Percentiles rank a stretch among this genome's conserved stretches.
Conservation (phyloP, 176 grass and related monocot genomes). For the Cenchrus americanus region DNA sequence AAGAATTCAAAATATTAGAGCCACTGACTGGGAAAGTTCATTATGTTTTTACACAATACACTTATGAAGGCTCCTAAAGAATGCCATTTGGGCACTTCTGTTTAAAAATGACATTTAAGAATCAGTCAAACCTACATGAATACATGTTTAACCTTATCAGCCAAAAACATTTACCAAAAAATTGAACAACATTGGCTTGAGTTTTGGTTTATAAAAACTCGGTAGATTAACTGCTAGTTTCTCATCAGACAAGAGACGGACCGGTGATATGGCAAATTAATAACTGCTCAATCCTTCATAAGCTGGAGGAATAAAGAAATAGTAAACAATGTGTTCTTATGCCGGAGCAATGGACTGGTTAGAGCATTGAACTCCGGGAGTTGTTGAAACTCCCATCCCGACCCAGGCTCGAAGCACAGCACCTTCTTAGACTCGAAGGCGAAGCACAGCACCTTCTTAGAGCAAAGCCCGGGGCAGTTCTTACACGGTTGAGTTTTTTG, state of each 20-base stretch:
- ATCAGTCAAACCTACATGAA: neutral
- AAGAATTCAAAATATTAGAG: constrained; percentile 7
- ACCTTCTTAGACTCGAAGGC: no score
- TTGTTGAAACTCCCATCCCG: no score
- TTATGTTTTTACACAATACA: neutral
- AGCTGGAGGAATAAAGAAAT: constrained; percentile 6
- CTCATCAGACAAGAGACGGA: constrained; percentile 14
- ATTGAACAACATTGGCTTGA: neutral
- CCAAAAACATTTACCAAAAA: neutral
- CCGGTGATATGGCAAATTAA: neutral
- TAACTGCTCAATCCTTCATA: neutral
- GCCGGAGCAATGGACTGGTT: no score
- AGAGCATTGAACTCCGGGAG: no score
- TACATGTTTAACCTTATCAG: neutral
- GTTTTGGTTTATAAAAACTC: neutral
- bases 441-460: no score
- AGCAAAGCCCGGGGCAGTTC: no score
- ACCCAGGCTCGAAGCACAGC: no score
- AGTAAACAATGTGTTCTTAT: neutral
- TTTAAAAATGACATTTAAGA: neutral
- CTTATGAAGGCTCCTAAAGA: constrained; percentile 4
- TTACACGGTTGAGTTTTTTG: neutral
- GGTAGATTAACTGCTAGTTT: neutral
- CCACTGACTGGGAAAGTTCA: neutral
- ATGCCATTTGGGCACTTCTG: neutral